A percentile compares a stretch with the other conserved stretches of the same genome.
Evolutionary conservation across 2,329 filamentous ascomycete species (phyloP).

Genomic region (Penicillium sp.): DNA sequence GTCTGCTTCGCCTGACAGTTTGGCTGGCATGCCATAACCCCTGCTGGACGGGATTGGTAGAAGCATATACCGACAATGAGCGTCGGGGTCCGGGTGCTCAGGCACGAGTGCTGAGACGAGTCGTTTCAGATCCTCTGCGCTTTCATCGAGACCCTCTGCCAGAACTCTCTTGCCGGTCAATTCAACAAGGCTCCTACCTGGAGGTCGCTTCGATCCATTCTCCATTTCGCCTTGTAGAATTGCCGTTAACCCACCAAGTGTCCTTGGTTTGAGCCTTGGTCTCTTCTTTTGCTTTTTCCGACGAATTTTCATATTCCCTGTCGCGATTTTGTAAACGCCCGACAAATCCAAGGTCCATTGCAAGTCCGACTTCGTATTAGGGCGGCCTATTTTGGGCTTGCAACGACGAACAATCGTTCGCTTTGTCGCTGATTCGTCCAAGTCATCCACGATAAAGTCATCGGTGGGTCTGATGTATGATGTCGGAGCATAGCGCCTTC

Average conservation of each 20-base stretch:
- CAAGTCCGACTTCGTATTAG: constrained; percentile 12
- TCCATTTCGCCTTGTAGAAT: constrained; percentile 12
- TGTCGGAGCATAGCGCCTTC: constrained; percentile 13
- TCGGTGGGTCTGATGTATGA: constrained; percentile 10
- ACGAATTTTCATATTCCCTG: constrained; percentile 9
- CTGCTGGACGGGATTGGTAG: constrained; percentile 15
- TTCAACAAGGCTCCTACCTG: constrained; percentile 31
- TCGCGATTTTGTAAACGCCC: constrained; percentile 12
- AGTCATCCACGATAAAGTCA: constrained; percentile 35
- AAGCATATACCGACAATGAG: constrained; percentile 13
- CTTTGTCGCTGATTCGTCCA: constrained; percentile 24
- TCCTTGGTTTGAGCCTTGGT: constrained; percentile 5
- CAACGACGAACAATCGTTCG: constrained; percentile 4
- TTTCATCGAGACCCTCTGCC: constrained; percentile 33
- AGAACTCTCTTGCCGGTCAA: constrained; percentile 20
- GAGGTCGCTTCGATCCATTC: constrained; percentile 4
- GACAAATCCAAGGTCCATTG: constrained; percentile 26
- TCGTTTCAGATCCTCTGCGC: constrained; percentile 23
- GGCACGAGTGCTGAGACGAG: constrained; percentile 18
- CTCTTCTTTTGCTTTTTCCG: neutral
- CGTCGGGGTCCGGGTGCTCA: constrained; percentile 1
- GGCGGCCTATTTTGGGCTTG: constrained; percentile 4
- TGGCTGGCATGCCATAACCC: constrained; percentile 9
- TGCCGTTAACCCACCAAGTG: constrained; percentile 21
- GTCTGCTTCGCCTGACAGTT: constrained; percentile 1